Evolutionary conservation across 2,329 filamentous ascomycete species (phyloP).

Genomic region (Trichoderma guizhouense): DNA sequence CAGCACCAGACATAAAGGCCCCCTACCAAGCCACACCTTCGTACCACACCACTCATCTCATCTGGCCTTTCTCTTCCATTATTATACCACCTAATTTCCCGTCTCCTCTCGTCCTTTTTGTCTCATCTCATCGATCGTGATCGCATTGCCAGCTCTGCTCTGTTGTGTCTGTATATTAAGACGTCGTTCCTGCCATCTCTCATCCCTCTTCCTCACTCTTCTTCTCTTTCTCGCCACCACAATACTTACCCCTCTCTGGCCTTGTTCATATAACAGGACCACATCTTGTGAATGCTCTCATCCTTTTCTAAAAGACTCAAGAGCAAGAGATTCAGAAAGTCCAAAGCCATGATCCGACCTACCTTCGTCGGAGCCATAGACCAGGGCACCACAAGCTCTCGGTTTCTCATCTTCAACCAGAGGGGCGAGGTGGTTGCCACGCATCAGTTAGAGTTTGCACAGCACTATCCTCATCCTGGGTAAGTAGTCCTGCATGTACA

Average conservation of each 20-base stretch:
- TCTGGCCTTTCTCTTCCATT: background rate
- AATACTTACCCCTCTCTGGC: background rate
- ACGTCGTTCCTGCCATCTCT: background rate
- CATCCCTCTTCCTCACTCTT: background rate
- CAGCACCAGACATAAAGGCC: background rate
- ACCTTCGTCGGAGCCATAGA: slow-evolving; percentile 73
- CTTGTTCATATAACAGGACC: background rate
- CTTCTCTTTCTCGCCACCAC: background rate
- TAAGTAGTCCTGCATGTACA: slow-evolving; percentile 38
- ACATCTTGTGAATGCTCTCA: slow-evolving; percentile 16
- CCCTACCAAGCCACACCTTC: background rate
- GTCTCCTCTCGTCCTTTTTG: background rate
- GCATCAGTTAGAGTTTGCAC: slow-evolving; percentile 73
- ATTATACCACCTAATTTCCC: background rate
- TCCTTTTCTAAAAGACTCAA: slow-evolving; percentile 22
- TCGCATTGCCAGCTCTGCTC: background rate
- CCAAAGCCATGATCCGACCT: slow-evolving; percentile 25
- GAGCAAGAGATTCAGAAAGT: background rate
- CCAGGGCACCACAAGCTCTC: slow-evolving; percentile 73
- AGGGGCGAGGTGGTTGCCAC: slow-evolving; percentile 65
- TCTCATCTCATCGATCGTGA: background rate
- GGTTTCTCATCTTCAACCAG: slow-evolving; percentile 75
- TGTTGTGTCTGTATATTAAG: background rate
- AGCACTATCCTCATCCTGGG: slow-evolving; percentile 73
- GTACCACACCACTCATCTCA: background rate